Conservation (phyloP, 345 rosid species). For the Eucalyptus grandis region DNA sequence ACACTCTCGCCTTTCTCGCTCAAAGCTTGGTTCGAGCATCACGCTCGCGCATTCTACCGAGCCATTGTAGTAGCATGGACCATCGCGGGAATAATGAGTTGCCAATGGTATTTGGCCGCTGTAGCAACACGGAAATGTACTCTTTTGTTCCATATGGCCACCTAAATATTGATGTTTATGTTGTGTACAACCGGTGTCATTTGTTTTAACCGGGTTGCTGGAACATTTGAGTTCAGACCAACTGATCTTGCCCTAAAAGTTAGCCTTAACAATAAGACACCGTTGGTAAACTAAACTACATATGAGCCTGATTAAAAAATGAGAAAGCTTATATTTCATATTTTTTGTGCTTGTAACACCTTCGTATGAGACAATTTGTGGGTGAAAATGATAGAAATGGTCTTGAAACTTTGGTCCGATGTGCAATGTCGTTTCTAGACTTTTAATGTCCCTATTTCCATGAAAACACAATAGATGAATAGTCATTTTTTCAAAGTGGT, state of each 20-base stretch:
- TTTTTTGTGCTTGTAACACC: background rate
- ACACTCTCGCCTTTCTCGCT: background rate
- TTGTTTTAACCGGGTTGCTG: background rate
- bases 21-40: background rate
- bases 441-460: background rate
- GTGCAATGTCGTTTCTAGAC: accelerated
- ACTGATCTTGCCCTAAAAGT: background rate
- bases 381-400: background rate
- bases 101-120: background rate
- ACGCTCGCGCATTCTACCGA: background rate
- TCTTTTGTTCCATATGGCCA: background rate
- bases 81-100: background rate
- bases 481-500: background rate
- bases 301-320: background rate
- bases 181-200: background rate
- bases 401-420: accelerated
- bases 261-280: background rate
- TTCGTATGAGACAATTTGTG: background rate
- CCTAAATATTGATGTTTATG: background rate
- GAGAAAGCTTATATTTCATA: background rate
- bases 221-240: background rate
- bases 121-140: background rate
- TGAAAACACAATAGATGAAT: too few relatives aligned
- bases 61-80: background rate
- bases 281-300: background rate